These are phyloP conservation scores for Aspergillus hortae DNA, from an alignment of 2,329 filamentous ascomycete species.

Conservation along the genomic window DNA sequence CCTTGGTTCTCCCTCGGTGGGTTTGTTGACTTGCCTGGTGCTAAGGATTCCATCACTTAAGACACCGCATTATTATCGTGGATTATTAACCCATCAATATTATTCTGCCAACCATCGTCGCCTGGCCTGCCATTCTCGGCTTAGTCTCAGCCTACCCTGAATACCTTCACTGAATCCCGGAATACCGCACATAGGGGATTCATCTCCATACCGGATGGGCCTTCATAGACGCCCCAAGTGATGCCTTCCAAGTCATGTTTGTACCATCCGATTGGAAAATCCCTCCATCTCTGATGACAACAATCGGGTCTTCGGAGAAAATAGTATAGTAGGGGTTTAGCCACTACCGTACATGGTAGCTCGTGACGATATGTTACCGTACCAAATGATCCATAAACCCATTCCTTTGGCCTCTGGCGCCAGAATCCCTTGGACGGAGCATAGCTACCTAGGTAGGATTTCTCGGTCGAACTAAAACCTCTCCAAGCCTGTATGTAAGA, in stretches of 20 bases:
- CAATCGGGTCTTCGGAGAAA: background rate
- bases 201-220: too few relatives aligned
- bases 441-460: background rate
- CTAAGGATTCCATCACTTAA: background rate
- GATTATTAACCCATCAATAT: too few relatives aligned
- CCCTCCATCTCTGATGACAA: background rate
- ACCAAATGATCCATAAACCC: too few relatives aligned
- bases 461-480: background rate
- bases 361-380: too few relatives aligned
- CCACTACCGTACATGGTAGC: too few relatives aligned
- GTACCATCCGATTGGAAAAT: too few relatives aligned
- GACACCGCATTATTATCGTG: too few relatives aligned
- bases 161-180: background rate
- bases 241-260: too few relatives aligned
- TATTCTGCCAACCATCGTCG: background rate
- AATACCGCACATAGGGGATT: background rate
- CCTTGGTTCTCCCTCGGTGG: background rate
- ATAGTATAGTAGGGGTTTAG: too few relatives aligned
- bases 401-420: too few relatives aligned
- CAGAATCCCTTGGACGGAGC: too few relatives aligned
- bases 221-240: too few relatives aligned
- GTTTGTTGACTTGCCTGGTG: background rate
- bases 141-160: background rate
- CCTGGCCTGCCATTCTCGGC: background rate
- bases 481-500: background rate